These are phyloP conservation scores for Davidsoniella australis DNA, from an alignment of 2,329 filamentous ascomycete species.

Conservation along the genomic window DNA sequence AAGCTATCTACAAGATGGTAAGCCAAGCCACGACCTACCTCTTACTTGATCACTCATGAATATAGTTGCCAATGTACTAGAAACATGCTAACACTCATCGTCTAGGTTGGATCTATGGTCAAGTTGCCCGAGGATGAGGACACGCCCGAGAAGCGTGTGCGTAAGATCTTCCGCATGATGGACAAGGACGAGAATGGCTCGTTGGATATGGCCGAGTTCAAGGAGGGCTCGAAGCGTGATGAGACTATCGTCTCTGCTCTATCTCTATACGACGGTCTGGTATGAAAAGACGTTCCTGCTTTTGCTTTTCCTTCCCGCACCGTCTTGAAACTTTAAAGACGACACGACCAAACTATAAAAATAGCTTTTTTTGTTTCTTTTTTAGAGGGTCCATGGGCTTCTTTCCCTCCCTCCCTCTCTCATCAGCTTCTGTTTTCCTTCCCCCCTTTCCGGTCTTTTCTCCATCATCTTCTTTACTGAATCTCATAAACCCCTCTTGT, in stretches of 20 bases:
- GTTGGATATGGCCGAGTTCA: constrained; percentile 94
- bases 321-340: background rate
- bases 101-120: constrained; percentile 92
- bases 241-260: constrained; percentile 96
- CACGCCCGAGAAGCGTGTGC: constrained; percentile 93
- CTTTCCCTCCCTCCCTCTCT: background rate
- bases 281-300: constrained; percentile 31
- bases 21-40: constrained; percentile 14
- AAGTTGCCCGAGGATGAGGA: constrained; percentile 97
- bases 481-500: background rate
- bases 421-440: background rate
- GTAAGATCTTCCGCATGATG: constrained; percentile 99
- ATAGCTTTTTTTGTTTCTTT: background rate
- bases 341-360: background rate
- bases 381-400: background rate
- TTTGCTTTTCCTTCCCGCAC: background rate
- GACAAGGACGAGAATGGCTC: constrained; percentile 99
- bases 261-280: constrained; percentile 88
- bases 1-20: constrained; percentile 99
- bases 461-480: background rate
- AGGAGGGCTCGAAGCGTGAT: constrained; percentile 96
- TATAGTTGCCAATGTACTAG: background rate
- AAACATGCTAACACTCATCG: background rate
- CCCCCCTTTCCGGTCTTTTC: background rate
- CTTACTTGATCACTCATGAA: background rate